Evolutionary conservation across 2,329 filamentous ascomycete genomes (phyloP), one percentile per base, ranked within the genome.

Genomic region (Aspergillus quadrilineatus): DNA sequence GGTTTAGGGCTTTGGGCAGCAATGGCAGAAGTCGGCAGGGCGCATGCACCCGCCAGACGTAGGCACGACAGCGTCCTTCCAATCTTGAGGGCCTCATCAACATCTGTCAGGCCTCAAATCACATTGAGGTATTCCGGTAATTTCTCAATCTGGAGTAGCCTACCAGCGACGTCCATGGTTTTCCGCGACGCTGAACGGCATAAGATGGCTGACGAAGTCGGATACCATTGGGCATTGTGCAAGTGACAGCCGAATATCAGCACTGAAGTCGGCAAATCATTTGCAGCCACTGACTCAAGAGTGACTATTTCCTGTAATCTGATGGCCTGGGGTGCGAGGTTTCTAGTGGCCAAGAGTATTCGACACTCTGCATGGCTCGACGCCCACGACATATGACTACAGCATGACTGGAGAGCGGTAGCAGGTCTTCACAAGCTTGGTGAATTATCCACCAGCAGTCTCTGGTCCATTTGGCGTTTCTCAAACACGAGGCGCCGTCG

Each of bases 1-100:
- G 52, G 37, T 55, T 22, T 59, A 60, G 60, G 57, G 58, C 58
- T 65, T 65, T 65, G 63, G 63, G 63, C 63, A 65, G 60, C 63
- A 65, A 65, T 52, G 47, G 53, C 53, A 54, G 56, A 60, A 59
- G 51, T 56, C 50, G 50, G 63, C 57, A 62, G 53, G 63, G 60
- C 57, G 60, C 56, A 60, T 57, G 56, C 59, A 59, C 61, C 60
- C 58, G 56, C 56, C 60, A 37, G 34, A 5, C 10, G 34, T 37
- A 46, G 55, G 56, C 54, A 60, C 37, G 29, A 48, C 49, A 45
- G 50, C 48, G 48, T 55, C 56, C 46, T 34, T 28, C 44, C 17
- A 44, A 43, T 59, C 58, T 44, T 50, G 56, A 50, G 41, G 58
- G 36, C 60, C 55, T 52, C 51, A 49, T 62, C 17, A 34, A n/a